These are phyloP conservation scores for Corymbia calophylla DNA, from an alignment of 441 rosid genomes.

Conservation along the genomic window DNA sequence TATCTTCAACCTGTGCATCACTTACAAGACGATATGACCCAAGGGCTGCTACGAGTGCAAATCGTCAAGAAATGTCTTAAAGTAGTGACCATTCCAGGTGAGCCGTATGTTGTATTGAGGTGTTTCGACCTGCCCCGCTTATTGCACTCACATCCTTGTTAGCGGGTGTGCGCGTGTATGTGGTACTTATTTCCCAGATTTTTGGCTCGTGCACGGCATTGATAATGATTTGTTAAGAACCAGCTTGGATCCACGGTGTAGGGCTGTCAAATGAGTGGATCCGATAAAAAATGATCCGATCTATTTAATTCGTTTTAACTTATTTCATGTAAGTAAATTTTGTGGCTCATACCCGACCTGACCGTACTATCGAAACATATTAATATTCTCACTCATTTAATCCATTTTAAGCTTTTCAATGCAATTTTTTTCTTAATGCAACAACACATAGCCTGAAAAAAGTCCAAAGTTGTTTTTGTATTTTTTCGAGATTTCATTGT, in stretches of 20 bases:
- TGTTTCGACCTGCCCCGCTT: background rate
- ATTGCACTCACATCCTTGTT: background rate
- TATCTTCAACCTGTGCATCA: background rate
- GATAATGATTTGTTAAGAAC: background rate
- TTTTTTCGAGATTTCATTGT: too few species aligned
- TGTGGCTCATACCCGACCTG: too few species aligned
- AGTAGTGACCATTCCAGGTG: background rate
- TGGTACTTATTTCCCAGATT: background rate
- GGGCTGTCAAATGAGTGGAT: too few species aligned
- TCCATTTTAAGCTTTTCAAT: too few species aligned
- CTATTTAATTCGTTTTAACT: too few species aligned
- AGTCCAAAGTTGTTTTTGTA: too few species aligned
- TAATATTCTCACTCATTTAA: too few species aligned
- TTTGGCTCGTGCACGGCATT: background rate
- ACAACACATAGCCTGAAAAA: too few species aligned
- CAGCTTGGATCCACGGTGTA: background rate
- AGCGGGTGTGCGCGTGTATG: background rate
- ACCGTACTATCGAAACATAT: too few species aligned
- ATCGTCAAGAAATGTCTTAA: background rate
- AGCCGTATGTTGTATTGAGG: background rate
- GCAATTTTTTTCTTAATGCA: too few species aligned
- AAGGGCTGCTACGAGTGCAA: background rate
- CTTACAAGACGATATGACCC: background rate
- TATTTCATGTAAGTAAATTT: too few species aligned
- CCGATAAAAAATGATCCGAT: too few species aligned